These are phyloP conservation scores for Centrapalus pauciflorus DNA, from an alignment of 129 eudicot species.

Conservation along the genomic window DNA sequence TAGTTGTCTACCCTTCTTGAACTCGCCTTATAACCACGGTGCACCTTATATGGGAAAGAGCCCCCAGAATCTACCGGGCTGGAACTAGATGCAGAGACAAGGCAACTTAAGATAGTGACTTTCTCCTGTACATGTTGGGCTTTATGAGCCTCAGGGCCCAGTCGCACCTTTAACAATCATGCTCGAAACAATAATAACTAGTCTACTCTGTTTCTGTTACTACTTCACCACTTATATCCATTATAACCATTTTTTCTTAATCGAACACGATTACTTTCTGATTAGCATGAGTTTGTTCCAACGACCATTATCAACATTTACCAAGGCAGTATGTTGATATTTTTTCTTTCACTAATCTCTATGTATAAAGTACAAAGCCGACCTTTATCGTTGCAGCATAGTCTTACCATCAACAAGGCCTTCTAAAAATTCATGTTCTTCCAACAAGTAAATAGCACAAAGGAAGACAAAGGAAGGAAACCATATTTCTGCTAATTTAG, in stretches of 20 bases:
- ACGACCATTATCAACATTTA: conserved; percentile 6
- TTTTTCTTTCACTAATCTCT: background rate
- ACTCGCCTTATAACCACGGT: too few relatives aligned
- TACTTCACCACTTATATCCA: background rate
- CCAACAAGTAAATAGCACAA: background rate
- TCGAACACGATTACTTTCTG: background rate
- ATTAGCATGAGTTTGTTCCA: conserved; percentile 10
- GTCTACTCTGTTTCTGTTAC: background rate
- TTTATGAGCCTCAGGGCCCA: too few relatives aligned
- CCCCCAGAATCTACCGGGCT: too few relatives aligned
- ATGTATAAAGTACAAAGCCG: background rate
- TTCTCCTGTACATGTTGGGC: too few relatives aligned
- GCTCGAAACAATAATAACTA: background rate
- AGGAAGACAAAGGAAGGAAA: background rate
- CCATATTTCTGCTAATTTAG: background rate
- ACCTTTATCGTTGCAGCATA: background rate
- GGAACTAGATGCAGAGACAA: too few relatives aligned
- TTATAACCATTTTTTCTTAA: background rate
- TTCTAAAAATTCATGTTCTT: background rate
- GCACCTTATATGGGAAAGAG: too few relatives aligned
- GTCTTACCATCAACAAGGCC: conserved; percentile 2
- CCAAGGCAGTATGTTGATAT: background rate
- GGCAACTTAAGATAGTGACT: too few relatives aligned
- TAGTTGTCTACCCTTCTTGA: too few relatives aligned
- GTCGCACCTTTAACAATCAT: too few relatives aligned